Evolutionary conservation across 2,329 filamentous ascomycete species (phyloP), one percentile per base, ranked within the genome.

Genomic region (Podosphaera fusca): DNA sequence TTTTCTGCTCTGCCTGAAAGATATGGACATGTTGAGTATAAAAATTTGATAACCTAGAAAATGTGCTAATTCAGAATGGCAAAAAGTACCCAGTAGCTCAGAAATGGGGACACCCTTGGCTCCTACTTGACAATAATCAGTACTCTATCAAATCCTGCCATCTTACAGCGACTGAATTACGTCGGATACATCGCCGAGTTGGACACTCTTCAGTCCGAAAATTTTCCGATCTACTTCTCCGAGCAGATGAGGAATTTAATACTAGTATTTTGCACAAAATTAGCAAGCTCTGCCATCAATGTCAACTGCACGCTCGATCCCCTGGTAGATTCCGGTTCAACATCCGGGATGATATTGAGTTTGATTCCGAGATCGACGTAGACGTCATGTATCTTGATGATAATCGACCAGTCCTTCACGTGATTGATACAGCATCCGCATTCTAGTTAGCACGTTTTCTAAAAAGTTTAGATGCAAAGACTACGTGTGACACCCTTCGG

Each of bases 401-500:
- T 21, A 21, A 21, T 21, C 21, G 21, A 21, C 21, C 21, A 21
- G 21, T 21, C 21, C 21, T 21, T 21, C 21, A 21, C 21, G 1
- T 21, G 21, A 21, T 21, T 21, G 21, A 21, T 21, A 21, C 21
- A 21, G 21, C 21, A 21, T 21, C 21, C 21, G 21, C 21, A 21
- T 21, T 21, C 21, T 1, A 21, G 21, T 21, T 21, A 21, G 21
- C 21, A 21, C 21, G 21, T 21, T 21, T 21, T 21, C 42, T 59
- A 34, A 3, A 45, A 51, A 54, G 40, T 21, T 36, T 54, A 2
- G 31, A 4, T 29, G 35, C 45, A 31, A 46, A 51, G 21, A 33
- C 55, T 40, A 52, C 46, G 8, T 59, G 52, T 34, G 52, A 59
- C 34, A 47, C 31, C 2, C 33, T 59, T 40, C 31, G 58, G 1